These are phyloP conservation scores for Amanita thiersii DNA, from an alignment of 768 basidiomycete species.

Conservation along the genomic window DNA sequence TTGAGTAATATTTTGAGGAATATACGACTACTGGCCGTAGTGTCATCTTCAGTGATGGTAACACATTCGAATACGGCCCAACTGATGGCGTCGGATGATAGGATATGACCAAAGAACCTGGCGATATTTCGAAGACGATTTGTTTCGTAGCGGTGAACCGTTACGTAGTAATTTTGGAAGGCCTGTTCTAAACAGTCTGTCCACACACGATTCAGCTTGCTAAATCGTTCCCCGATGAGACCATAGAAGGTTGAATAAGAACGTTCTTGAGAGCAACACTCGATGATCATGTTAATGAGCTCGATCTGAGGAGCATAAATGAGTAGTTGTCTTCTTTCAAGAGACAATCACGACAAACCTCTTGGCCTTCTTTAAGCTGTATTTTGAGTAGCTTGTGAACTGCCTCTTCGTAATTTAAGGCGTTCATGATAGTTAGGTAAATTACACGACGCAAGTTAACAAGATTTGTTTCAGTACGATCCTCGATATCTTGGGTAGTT, in stretches of 20 bases:
- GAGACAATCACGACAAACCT: slow-evolving; percentile 43
- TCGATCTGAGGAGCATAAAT: slow-evolving; percentile 59
- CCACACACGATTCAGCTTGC: slow-evolving; percentile 94
- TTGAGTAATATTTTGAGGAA: slow-evolving; percentile 96
- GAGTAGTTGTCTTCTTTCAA: neutral
- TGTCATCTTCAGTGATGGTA: slow-evolving; percentile 96
- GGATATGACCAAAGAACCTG: slow-evolving; percentile 90
- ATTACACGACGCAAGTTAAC: slow-evolving; percentile 92
- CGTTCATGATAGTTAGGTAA: slow-evolving; percentile 99
- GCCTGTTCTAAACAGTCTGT: slow-evolving; percentile 82
- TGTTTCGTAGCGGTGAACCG: slow-evolving; percentile 98
- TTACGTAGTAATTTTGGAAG: slow-evolving; percentile 86
- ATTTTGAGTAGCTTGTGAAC: slow-evolving; percentile 97
- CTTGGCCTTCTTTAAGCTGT: slow-evolving; percentile 85
- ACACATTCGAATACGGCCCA: slow-evolving; percentile 83
- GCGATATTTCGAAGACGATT: slow-evolving; percentile 97
- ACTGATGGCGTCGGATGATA: slow-evolving; percentile 80
- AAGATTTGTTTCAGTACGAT: slow-evolving; percentile 90
- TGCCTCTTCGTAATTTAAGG: slow-evolving; percentile 96
- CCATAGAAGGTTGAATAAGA: slow-evolving; percentile 98
- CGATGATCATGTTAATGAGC: slow-evolving; percentile 96
- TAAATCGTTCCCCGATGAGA: slow-evolving; percentile 91
- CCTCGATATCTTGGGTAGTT: slow-evolving; percentile 86
- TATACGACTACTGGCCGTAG: slow-evolving; percentile 92
- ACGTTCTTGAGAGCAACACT: slow-evolving; percentile 99